These are phyloP conservation scores for Pythium periplocum DNA, from an alignment of 352 stramenopile genomes.

Conservation along the genomic window DNA sequence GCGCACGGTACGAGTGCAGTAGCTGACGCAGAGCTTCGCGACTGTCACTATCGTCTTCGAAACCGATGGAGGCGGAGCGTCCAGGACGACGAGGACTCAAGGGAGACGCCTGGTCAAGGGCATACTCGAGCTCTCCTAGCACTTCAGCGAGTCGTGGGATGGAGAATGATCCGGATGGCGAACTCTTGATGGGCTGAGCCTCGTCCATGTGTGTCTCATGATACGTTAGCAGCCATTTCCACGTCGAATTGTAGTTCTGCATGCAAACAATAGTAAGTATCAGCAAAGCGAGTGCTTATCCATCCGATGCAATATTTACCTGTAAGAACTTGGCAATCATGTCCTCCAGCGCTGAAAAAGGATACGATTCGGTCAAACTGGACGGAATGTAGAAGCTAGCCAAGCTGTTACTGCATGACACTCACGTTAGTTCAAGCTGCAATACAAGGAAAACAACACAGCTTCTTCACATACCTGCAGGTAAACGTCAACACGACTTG, in stretches of 20 bases:
- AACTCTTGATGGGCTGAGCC: conserved; percentile 19
- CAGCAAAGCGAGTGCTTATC: too few relatives aligned
- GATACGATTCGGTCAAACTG: conserved; percentile 79
- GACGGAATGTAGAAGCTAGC: conserved; percentile 81
- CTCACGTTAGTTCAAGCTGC: not conserved
- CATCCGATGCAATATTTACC: conserved; percentile 19
- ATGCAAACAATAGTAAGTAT: not conserved
- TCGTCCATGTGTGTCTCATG: conserved; percentile 21
- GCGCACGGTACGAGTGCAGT: conserved; percentile 69
- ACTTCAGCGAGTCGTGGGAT: conserved; percentile 39
- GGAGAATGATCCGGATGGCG: conserved; percentile 11
- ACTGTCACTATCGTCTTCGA: conserved; percentile 9
- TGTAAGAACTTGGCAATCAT: conserved; percentile 87
- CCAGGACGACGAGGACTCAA: conserved; percentile 54
- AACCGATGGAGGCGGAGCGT: conserved; percentile 3
- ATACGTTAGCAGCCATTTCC: conserved; percentile 69
- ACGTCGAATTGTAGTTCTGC: conserved; percentile 77
- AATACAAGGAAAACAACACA: too few relatives aligned
- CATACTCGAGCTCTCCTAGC: conserved; percentile 54
- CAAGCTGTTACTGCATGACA: conserved; percentile 42
- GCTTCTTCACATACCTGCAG: conserved; percentile 45
- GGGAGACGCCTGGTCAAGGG: conserved; percentile 57
- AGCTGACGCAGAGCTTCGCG: conserved; percentile 54
- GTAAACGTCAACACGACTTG: conserved; percentile 85
- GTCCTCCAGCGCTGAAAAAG: conserved; percentile 81